A percentile compares a stretch with the other conserved stretches of the same genome.
Conservation (phyloP, 1,284 basidiomycete genomes). For the Inonotus hispidus region DNA sequence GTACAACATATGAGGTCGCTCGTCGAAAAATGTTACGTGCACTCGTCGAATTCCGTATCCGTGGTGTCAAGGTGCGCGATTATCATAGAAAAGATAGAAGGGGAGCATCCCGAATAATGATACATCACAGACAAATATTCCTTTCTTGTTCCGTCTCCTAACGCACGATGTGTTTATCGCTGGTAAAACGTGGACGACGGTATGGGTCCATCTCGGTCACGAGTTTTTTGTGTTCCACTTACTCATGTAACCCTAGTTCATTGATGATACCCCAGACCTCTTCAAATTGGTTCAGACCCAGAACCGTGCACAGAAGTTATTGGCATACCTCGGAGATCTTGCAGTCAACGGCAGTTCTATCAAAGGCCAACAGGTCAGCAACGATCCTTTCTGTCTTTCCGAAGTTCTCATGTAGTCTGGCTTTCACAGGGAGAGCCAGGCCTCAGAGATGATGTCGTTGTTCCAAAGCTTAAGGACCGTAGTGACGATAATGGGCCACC, state of each 20-base stretch:
- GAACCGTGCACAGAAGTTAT: slow-evolving; percentile 97
- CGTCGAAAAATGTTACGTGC: slow-evolving; percentile 99
- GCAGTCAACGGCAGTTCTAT: slow-evolving; percentile 98
- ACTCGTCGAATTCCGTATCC: slow-evolving; percentile 98
- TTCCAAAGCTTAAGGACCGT: slow-evolving; percentile 78
- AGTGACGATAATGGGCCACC: slow-evolving; percentile 66
- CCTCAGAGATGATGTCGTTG: slow-evolving; percentile 83
- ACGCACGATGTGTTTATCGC: slow-evolving; percentile 98
- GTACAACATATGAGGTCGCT: slow-evolving; percentile 97
- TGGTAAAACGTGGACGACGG: slow-evolving; percentile 97
- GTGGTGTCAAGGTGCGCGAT: slow-evolving; percentile 82
- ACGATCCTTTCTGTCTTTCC: not conserved
- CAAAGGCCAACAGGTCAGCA: slow-evolving; percentile 73
- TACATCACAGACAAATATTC: slow-evolving; percentile 83
- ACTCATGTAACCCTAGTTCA: slow-evolving; percentile 58
- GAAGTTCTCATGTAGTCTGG: not conserved
- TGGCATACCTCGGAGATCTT: slow-evolving; percentile 96
- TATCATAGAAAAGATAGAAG: not conserved
- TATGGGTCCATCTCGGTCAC: slow-evolving; percentile 31
- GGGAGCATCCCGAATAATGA: slow-evolving; percentile 5
- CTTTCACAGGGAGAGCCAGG: slow-evolving; percentile 83
- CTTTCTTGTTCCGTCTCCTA: slow-evolving; percentile 96
- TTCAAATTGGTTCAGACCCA: slow-evolving; percentile 98
- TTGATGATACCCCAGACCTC: slow-evolving; percentile 97
- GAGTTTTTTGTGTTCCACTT: slow-evolving; percentile 11